phyloP scores from a whole-genome alignment of 768 basidiomycete species.

The Wakefieldia striispora region DNA sequence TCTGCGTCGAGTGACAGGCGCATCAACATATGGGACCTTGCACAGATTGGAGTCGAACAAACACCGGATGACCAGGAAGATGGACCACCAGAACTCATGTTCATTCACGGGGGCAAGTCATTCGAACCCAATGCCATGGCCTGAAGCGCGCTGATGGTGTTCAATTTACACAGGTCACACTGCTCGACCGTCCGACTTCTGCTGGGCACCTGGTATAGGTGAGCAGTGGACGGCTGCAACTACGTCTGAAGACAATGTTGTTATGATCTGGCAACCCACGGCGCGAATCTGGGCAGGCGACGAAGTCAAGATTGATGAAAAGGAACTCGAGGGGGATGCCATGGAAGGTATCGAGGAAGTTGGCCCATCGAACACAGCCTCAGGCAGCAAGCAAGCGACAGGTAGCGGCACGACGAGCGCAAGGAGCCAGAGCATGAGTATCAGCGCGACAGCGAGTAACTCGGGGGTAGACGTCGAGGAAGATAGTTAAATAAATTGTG shows the following conservation, averaged over 20 bases:
- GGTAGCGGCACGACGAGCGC: conserved; percentile 39
- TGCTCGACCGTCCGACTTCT: conserved; percentile 87
- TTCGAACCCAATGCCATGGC: not conserved
- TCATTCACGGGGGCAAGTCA: conserved; percentile 86
- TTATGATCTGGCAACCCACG: conserved; percentile 97
- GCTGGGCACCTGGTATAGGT: conserved; percentile 83
- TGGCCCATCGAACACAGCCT: conserved; percentile 17
- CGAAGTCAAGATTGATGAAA: conserved; percentile 78
- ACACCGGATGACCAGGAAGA: conserved; percentile 98
- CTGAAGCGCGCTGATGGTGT: conserved; percentile 1
- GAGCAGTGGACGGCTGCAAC: conserved; percentile 86
- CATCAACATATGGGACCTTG: conserved; percentile 93
- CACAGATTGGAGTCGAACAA: conserved; percentile 91
- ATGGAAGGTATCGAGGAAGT: conserved; percentile 71
- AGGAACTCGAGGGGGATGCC: conserved; percentile 77
- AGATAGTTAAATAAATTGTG: conserved; percentile 22
- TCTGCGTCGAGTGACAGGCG: conserved; percentile 92
- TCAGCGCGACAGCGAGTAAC: conserved; percentile 48
- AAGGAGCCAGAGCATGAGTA: conserved; percentile 60
- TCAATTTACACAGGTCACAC: conserved; percentile 65
- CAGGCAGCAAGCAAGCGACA: conserved; percentile 15
- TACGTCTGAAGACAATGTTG: conserved; percentile 94
- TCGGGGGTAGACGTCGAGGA: conserved; percentile 49
- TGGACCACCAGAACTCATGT: conserved; percentile 93
- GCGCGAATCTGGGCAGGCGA: conserved; percentile 94